Conservation (phyloP, 371 early-diverging fungal species). For the Mortierella sp. region DNA sequence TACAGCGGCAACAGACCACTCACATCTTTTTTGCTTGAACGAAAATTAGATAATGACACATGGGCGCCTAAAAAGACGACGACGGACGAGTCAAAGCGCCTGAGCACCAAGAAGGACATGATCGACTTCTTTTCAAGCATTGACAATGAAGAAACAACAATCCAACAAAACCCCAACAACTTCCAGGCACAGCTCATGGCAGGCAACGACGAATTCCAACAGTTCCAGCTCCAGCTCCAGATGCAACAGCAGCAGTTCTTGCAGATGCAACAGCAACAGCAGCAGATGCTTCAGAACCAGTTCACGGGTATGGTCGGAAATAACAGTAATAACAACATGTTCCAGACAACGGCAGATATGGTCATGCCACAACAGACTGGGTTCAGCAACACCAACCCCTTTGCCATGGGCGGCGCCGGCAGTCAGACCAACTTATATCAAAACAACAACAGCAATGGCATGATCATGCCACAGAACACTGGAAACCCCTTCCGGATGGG, state of each 20-base stretch:
- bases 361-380: conserved; percentile 43
- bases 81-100: conserved; percentile 46
- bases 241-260: conserved; percentile 40
- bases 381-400: conserved; percentile 49
- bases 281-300: conserved; percentile 49
- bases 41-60: conserved; percentile 28
- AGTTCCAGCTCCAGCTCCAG: conserved; percentile 49
- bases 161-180: conserved; percentile 59
- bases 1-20: not conserved
- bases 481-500: conserved; percentile 54
- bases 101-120: conserved; percentile 64
- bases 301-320: conserved; percentile 39
- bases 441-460: conserved; percentile 16
- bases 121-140: conserved; percentile 83
- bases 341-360: conserved; percentile 27
- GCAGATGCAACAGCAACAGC: conserved; percentile 50
- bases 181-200: conserved; percentile 52
- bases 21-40: too few relatives aligned
- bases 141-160: conserved; percentile 70
- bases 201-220: conserved; percentile 49
- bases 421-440: conserved; percentile 23
- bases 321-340: conserved; percentile 14
- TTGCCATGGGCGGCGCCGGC: conserved; percentile 20
- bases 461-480: conserved; percentile 46
- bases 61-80: conserved; percentile 49